Conservation (phyloP, 225 moss, liverwort and hornwort genomes). For the Bryum argenteum region DNA sequence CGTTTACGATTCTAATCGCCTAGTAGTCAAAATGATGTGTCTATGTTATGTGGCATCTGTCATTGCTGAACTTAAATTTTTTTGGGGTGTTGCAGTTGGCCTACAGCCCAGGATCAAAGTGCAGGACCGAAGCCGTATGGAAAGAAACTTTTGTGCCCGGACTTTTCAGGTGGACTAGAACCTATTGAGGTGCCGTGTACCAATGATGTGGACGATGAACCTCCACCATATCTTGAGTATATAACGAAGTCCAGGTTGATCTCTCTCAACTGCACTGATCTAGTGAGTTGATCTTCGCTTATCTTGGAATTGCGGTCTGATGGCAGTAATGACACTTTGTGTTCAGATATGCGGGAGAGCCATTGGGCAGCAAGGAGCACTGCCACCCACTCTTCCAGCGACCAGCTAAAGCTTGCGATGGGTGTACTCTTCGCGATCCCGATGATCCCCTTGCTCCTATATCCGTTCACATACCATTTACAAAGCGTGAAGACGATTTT, state of each 20-base stretch:
- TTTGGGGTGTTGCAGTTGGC: slow-evolving; percentile 39
- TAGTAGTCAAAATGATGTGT: background rate
- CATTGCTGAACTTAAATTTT: slow-evolving; percentile 19
- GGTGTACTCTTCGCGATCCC: slow-evolving; percentile 60
- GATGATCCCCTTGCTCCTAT: slow-evolving; percentile 68
- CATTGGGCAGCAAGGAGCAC: slow-evolving; percentile 52
- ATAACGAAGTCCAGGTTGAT: slow-evolving; percentile 58
- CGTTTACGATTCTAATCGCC: slow-evolving; percentile 5
- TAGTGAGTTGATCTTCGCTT: slow-evolving; percentile 14
- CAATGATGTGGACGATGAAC: slow-evolving; percentile 87
- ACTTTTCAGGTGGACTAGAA: slow-evolving; percentile 75
- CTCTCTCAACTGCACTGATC: slow-evolving; percentile 15
- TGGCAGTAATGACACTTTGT: slow-evolving; percentile 6
- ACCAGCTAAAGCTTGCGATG: slow-evolving; percentile 76
- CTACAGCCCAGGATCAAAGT: background rate
- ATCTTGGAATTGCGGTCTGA: slow-evolving; percentile 11
- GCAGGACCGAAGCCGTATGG: slow-evolving; percentile 52
- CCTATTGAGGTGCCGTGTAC: slow-evolving; percentile 77
- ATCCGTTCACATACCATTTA: slow-evolving; percentile 69
- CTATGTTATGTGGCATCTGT: background rate
- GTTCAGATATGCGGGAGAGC: slow-evolving; percentile 59
- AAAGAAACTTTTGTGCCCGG: slow-evolving; percentile 69
- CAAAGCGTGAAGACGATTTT: slow-evolving; percentile 66
- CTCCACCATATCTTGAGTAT: slow-evolving; percentile 65
- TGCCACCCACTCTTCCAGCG: slow-evolving; percentile 55